phyloP scores from a whole-genome alignment of 2,329 filamentous ascomycete genomes.

The Coleophoma eucalyptorum region DNA sequence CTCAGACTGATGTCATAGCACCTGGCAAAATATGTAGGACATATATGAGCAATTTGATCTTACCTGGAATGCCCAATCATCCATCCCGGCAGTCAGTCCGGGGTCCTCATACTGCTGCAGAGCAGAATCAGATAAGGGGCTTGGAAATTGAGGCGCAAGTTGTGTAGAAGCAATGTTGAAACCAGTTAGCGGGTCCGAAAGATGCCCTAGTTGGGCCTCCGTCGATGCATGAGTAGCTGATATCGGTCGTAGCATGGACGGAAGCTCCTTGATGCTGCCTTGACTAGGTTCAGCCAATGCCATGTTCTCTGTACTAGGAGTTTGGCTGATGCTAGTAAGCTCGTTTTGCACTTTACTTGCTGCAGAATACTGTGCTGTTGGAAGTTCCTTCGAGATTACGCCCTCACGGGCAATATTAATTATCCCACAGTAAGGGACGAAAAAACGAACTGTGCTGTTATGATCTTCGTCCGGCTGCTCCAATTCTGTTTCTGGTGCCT shows the following conservation, averaged over 20 bases:
- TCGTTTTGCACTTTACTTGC: neutral
- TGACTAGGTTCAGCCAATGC: neutral
- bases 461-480: constrained; percentile 4
- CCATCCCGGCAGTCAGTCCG: constrained; percentile 14
- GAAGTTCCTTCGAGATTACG: constrained; percentile 1
- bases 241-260: neutral
- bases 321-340: neutral
- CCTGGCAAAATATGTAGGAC: too few relatives aligned
- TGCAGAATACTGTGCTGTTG: neutral
- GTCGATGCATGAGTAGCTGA: neutral
- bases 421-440: constrained; percentile 27
- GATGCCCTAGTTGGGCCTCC: neutral
- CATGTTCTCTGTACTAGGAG: neutral
- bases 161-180: neutral
- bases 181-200: neutral
- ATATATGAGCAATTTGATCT: too few relatives aligned
- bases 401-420: constrained; percentile 26
- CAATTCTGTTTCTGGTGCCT: constrained; percentile 6
- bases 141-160: neutral
- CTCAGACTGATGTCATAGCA: too few relatives aligned
- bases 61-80: constrained; percentile 29
- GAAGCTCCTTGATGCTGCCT: neutral
- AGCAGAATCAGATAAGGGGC: neutral
- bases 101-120: constrained; percentile 5
- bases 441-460: constrained; percentile 2